Evolutionary conservation across 331 rosid species (phyloP).

Genomic region (Rhamnella rubrinervis): DNA sequence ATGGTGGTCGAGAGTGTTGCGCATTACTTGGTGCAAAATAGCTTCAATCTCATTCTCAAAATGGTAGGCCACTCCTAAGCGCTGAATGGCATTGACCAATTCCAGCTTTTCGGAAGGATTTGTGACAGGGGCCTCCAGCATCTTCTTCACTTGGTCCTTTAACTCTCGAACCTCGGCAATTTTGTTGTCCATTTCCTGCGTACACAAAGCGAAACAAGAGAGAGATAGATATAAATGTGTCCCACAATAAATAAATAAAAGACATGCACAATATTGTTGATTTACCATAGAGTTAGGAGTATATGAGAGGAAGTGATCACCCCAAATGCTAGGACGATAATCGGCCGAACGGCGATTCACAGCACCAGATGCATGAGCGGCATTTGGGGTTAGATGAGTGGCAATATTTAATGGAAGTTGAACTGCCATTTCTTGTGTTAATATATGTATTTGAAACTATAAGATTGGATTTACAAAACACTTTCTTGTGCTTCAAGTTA

Average conservation of each 20-base stretch:
- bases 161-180: no score
- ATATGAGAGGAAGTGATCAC: background rate
- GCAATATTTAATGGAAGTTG: no score
- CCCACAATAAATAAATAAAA: no score
- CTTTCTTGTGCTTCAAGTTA: no score
- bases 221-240: no score
- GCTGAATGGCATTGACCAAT: conserved; percentile 36
- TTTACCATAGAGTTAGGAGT: no score
- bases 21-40: conserved; percentile 17
- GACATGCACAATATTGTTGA: no score
- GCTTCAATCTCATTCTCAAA: conserved; percentile 37
- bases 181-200: no score
- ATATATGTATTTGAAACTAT: no score
- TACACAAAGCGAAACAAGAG: no score
- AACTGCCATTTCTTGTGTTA: no score
- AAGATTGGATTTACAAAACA: no score
- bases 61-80: conserved; percentile 39
- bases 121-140: background rate
- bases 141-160: conserved; percentile 29
- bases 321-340: conserved; percentile 10
- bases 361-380: background rate
- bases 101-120: conserved; percentile 18
- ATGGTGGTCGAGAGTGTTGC: background rate
- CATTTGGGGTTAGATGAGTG: background rate
- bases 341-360: background rate